phyloP scores from a whole-genome alignment of 129 eudicot genomes.

The Tagetes patula region DNA sequence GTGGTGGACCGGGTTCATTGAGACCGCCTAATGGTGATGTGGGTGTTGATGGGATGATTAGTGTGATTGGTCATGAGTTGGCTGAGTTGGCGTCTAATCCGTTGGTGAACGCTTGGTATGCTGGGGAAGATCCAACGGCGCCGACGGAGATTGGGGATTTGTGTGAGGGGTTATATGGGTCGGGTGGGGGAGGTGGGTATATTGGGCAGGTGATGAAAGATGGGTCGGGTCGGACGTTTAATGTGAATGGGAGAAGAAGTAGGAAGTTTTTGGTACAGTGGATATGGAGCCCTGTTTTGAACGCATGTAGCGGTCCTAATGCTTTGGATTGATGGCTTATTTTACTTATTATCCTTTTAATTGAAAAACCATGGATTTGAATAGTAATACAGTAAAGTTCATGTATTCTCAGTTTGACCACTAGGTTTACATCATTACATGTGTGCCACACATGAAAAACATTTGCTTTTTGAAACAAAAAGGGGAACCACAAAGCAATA shows the following conservation, averaged over 20 bases:
- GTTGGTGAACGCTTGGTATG: constrained; percentile 77
- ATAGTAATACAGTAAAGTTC: too few relatives aligned
- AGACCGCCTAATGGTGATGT: constrained; percentile 70
- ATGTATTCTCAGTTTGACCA: too few relatives aligned
- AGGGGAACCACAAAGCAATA: too few relatives aligned
- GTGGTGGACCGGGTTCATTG: constrained; percentile 51
- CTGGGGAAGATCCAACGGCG: constrained; percentile 74
- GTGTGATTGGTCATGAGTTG: constrained; percentile 67
- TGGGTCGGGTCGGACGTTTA: constrained; percentile 54
- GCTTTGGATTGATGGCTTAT: constrained; percentile 48
- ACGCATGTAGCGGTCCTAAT: constrained; percentile 78
- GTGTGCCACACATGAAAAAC: too few relatives aligned
- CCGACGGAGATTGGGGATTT: constrained; percentile 86
- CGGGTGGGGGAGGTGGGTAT: constrained; percentile 87
- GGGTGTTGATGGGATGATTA: constrained; percentile 80
- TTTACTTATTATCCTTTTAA: too few relatives aligned
- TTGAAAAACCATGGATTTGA: too few relatives aligned
- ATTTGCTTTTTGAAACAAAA: too few relatives aligned
- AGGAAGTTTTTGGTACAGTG: constrained; percentile 82
- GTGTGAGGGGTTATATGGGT: constrained; percentile 79
- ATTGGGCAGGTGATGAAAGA: constrained; percentile 72
- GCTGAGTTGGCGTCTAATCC: constrained; percentile 78
- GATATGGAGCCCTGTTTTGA: constrained; percentile 74
- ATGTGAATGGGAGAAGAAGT: constrained; percentile 57
- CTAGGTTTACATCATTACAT: too few relatives aligned